phyloP scores from a whole-genome alignment of 129 eudicot genomes.

The Glebionis coronaria region DNA sequence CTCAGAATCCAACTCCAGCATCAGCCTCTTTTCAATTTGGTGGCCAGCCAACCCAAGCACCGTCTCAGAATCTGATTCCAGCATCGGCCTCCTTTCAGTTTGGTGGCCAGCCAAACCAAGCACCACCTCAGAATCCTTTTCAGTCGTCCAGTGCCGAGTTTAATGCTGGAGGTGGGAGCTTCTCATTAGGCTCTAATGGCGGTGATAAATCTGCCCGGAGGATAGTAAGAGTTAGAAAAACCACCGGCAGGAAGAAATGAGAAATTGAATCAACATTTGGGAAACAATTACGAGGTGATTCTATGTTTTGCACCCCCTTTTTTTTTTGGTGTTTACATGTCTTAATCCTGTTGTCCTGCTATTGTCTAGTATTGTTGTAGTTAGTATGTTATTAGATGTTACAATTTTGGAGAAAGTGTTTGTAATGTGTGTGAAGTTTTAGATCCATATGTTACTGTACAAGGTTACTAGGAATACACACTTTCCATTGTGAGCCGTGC shows the following conservation, averaged over 20 bases:
- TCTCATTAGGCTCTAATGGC: slow-evolving; percentile 70
- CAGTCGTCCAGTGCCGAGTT: slow-evolving; percentile 78
- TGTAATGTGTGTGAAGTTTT: slow-evolving; percentile 21
- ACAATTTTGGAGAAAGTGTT: slow-evolving; percentile 31
- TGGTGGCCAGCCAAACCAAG: slow-evolving; percentile 62
- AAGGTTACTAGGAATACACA: slow-evolving; percentile 6
- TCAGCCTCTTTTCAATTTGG: slow-evolving; percentile 62
- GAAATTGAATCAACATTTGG: background rate
- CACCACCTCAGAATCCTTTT: slow-evolving; percentile 50
- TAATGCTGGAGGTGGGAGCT: slow-evolving; percentile 73
- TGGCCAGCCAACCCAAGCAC: slow-evolving; percentile 55
- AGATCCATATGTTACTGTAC: slow-evolving; percentile 19
- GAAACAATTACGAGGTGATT: slow-evolving; percentile 12
- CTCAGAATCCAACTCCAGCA: slow-evolving; percentile 39
- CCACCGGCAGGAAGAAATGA: slow-evolving; percentile 51
- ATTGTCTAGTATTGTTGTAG: slow-evolving; percentile 32
- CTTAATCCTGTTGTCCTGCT: slow-evolving; percentile 10
- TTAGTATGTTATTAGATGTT: slow-evolving; percentile 30
- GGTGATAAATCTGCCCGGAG: slow-evolving; percentile 72
- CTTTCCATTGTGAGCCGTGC: background rate
- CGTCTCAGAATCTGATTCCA: slow-evolving; percentile 37
- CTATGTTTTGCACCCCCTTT: background rate
- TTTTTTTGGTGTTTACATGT: too few species aligned
- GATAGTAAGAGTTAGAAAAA: slow-evolving; percentile 42
- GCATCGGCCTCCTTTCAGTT: slow-evolving; percentile 54